phyloP scores from a whole-genome alignment of 805 yeast genomes.

The Hanseniaspora lindneri region DNA sequence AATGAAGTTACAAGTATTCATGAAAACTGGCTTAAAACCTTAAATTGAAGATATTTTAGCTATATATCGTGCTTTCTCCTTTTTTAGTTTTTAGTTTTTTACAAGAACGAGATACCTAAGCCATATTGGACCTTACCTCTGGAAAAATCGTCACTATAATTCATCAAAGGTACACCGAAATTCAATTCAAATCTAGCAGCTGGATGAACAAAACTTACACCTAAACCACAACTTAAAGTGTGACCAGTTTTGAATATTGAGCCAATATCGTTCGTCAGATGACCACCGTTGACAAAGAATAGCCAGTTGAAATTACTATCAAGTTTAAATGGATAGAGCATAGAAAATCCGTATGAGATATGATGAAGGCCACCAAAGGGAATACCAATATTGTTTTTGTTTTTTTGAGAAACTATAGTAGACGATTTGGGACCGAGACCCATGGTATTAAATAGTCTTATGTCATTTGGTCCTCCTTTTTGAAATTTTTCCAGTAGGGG shows the following conservation, averaged over 20 bases:
- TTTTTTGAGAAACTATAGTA: neutral
- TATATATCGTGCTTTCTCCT: too few species aligned
- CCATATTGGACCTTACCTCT: conserved; percentile 62
- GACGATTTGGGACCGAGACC: conserved; percentile 47
- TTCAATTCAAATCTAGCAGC: conserved; percentile 58
- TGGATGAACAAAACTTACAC: conserved; percentile 50
- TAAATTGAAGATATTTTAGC: conserved; percentile 15
- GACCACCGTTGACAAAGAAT: conserved; percentile 55
- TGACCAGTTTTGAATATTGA: conserved; percentile 31
- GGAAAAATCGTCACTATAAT: conserved; percentile 37
- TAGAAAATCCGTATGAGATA: conserved; percentile 43
- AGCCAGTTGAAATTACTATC: conserved; percentile 50
- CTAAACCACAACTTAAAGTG: conserved; percentile 46
- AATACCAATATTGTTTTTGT: conserved; percentile 33
- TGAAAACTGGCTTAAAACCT: conserved; percentile 42
- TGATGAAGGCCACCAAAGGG: conserved; percentile 58
- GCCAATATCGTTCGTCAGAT: conserved; percentile 31
- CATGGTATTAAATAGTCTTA: conserved; percentile 57
- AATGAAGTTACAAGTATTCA: conserved; percentile 66
- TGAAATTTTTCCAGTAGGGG: conserved; percentile 72
- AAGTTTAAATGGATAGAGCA: conserved; percentile 47
- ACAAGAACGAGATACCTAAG: conserved; percentile 48
- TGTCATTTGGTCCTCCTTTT: conserved; percentile 66
- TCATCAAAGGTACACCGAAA: conserved; percentile 48
- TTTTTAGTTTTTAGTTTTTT: too few species aligned